Percentiles rank a stretch among this genome's conserved stretches.
These are phyloP conservation scores for Crepidotus sp. DNA, from an alignment of 1,284 basidiomycete species.

Conservation along the genomic window DNA sequence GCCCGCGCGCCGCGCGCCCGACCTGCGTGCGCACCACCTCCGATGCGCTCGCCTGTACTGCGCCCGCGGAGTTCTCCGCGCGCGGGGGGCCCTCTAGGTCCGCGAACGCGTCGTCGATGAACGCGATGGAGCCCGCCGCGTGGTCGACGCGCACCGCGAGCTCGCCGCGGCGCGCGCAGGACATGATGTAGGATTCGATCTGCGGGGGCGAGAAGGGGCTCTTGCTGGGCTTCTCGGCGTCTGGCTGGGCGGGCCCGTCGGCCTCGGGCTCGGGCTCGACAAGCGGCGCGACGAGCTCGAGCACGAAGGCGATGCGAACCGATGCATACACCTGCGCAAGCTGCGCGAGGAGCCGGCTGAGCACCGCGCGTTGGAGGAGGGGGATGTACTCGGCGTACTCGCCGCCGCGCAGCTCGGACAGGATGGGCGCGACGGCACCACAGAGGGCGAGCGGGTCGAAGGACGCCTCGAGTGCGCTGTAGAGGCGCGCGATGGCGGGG, in stretches of 20 bases:
- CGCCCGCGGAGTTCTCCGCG: constrained; percentile 12
- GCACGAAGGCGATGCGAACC: constrained; percentile 72
- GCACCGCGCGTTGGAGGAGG: constrained; percentile 85
- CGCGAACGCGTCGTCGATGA: constrained; percentile 70
- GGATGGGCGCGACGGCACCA: constrained; percentile 74
- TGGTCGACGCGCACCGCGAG: constrained; percentile 89
- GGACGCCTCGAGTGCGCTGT: constrained; percentile 84
- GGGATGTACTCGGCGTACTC: constrained; percentile 78
- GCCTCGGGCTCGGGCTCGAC: constrained; percentile 32
- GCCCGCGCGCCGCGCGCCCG: constrained; percentile 61
- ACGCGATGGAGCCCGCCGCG: constrained; percentile 77
- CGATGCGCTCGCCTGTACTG: constrained; percentile 59
- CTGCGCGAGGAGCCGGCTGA: constrained; percentile 90
- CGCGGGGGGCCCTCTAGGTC: constrained; percentile 31
- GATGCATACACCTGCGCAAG: constrained; percentile 92
- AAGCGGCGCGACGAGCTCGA: constrained; percentile 71
- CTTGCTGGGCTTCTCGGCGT: background rate
- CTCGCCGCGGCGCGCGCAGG: constrained; percentile 84
- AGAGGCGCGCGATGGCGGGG: constrained; percentile 69
- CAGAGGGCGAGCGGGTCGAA: constrained; percentile 94
- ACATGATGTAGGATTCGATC: constrained; percentile 90
- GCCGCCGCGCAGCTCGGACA: constrained; percentile 52
- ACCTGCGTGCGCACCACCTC: constrained; percentile 72
- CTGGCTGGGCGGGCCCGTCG: constrained; percentile 44
- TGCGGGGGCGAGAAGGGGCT: constrained; percentile 32